phyloP scores from a whole-genome alignment of 768 basidiomycete genomes.

The Lepiota venenata region DNA sequence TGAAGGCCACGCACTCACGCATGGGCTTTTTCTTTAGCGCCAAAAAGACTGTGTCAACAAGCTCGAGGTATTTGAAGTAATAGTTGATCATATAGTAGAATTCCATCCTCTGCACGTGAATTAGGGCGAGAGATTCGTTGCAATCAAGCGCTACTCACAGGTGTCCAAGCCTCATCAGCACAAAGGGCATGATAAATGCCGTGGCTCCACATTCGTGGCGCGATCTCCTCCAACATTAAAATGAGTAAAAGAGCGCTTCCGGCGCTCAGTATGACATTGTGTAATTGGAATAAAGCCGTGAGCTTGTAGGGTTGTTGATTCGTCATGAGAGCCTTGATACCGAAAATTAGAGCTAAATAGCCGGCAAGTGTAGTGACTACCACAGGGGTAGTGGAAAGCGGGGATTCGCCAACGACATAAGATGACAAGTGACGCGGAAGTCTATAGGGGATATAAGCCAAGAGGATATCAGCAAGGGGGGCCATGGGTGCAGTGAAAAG shows the following conservation, averaged over 20 bases:
- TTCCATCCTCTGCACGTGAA: slow-evolving; percentile 66
- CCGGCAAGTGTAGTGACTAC: slow-evolving; percentile 68
- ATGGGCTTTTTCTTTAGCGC: slow-evolving; percentile 98
- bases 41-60: slow-evolving; percentile 95
- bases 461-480: slow-evolving; percentile 70
- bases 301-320: slow-evolving; percentile 69
- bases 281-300: slow-evolving; percentile 80
- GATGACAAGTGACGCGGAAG: slow-evolving; percentile 54
- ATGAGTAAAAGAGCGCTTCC: slow-evolving; percentile 83
- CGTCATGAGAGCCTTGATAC: slow-evolving; percentile 82
- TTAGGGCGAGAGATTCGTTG: slow-evolving; percentile 14
- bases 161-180: slow-evolving; percentile 74
- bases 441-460: slow-evolving; percentile 52
- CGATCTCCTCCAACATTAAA: slow-evolving; percentile 91
- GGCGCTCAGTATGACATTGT: slow-evolving; percentile 84
- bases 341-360: slow-evolving; percentile 90
- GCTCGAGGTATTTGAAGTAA: slow-evolving; percentile 96
- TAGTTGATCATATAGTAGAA: slow-evolving; percentile 99
- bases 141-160: slow-evolving; percentile 48
- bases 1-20: slow-evolving; percentile 45
- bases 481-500: slow-evolving; percentile 48
- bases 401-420: slow-evolving; percentile 75
- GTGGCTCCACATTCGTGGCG: slow-evolving; percentile 71
- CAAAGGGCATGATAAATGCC: slow-evolving; percentile 81
- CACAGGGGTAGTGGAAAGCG: slow-evolving; percentile 75